Base-by-base conservation (phyloP, 257 asterid genomes). In the Capsicum chinense region DNA sequence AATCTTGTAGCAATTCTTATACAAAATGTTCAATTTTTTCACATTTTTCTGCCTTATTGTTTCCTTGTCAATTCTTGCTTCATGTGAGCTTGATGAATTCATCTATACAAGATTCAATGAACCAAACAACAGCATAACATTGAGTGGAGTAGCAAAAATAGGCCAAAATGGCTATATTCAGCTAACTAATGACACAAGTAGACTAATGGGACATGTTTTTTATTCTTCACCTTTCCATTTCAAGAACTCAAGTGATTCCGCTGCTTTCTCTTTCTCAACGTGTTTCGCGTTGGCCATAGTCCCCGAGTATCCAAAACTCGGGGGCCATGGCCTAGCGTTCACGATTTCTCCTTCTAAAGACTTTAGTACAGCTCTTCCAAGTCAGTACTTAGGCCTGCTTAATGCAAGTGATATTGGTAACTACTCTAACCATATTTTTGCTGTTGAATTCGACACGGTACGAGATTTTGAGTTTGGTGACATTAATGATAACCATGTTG, bases 361-460 rank as follows among this genome's bases (percentile, higher is more conserved):
- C 3, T 83, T 91, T 5, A 56, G 48, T n/a, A 69, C 91, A 0
- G 87, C 92, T 14, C 91, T 83, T 0, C 94, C 96, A 0, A 90
- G 94, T 60, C 93, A 91, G 85, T 93, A 91, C 84, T 92, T 93
- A n/a, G 96, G 96, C 60, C 87, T 93, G n/a, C 86, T 93, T 47
- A 92, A 92, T 58, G 83, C 89, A 56, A 59, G 80, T 85, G 87
- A 87, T 42, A 47, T 21, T 7, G 94, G 93, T 0, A 93, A 93
- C 88, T 85, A 37, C 68, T 86, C 95, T 26, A 89, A 93, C 88
- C 97, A 89, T 47, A 26, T 93, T 5, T 88, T 93, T 83, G 95
- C 96, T 9, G 92, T 93, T 84, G 97, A 93, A 57, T 90, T 93
- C 80, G 96, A 93, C 71, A 93, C 96, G 2, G 96, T 91, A 16